Conservation (phyloP, 208 protist genomes). For the Trypanosoma congolense region DNA sequence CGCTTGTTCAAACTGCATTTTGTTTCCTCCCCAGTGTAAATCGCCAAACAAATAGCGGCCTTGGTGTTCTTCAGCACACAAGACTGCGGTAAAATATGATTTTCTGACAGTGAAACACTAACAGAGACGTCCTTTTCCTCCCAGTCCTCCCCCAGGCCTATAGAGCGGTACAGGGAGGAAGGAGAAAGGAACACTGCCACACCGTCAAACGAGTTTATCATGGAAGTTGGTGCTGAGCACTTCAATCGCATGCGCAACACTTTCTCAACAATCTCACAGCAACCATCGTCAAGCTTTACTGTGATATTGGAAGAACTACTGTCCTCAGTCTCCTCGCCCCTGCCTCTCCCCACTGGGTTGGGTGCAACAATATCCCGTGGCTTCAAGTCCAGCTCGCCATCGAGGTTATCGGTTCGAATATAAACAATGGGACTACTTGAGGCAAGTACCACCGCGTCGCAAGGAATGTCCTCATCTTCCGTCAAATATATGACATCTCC, state of each 20-base stretch:
- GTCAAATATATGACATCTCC: conserved; percentile 81
- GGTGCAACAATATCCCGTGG: conserved; percentile 55
- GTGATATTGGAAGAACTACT: neutral
- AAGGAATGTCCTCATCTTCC: conserved; percentile 85
- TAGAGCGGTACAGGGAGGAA: conserved; percentile 4
- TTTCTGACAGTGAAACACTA: conserved; percentile 41
- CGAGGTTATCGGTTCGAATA: conserved; percentile 93
- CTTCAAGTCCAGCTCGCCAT: conserved; percentile 93
- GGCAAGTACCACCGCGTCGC: conserved; percentile 84
- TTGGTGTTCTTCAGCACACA: conserved; percentile 85
- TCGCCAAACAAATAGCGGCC: conserved; percentile 71
- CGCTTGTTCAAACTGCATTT: conserved; percentile 93
- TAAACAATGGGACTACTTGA: conserved; percentile 35
- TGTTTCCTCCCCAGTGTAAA: conserved; percentile 95
- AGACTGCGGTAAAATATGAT: conserved; percentile 86
- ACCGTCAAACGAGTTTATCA: conserved; percentile 88
- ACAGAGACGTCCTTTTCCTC: neutral
- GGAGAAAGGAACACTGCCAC: conserved; percentile 32
- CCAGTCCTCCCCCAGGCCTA: neutral
- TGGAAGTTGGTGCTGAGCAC: conserved; percentile 69
- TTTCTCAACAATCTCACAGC: conserved; percentile 14
- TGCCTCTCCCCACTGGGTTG: neutral
- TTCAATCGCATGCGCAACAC: conserved; percentile 26
- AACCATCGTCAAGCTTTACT: conserved; percentile 23
- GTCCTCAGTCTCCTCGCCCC: neutral